phyloP scores from a whole-genome alignment of 169 alveolate species.

The Eimeria praecox region DNA sequence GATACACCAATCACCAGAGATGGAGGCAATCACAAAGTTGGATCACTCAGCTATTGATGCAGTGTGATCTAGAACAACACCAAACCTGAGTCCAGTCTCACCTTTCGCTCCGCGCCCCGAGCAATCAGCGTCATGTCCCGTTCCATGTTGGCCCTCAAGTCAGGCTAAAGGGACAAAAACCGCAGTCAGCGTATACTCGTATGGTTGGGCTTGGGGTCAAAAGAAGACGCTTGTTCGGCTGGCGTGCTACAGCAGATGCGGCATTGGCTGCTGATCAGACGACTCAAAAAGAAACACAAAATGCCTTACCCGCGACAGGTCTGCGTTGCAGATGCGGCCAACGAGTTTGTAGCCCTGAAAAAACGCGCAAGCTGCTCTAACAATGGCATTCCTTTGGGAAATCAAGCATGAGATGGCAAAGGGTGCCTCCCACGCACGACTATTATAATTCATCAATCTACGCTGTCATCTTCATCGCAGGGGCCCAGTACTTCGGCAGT shows the following conservation, averaged over 20 bases:
- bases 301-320: constrained; percentile 30
- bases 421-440: background rate
- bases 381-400: background rate
- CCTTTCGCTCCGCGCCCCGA: constrained; percentile 77
- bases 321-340: constrained; percentile 54
- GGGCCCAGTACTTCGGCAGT: background rate
- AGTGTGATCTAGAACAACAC: background rate
- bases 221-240: background rate
- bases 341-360: constrained; percentile 49
- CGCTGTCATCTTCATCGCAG: background rate
- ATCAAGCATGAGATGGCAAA: background rate
- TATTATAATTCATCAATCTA: background rate
- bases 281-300: background rate
- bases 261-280: background rate
- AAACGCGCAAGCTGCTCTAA: background rate
- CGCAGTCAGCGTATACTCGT: background rate
- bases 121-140: constrained; percentile 81
- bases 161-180: constrained; percentile 73
- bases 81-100: background rate
- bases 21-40: background rate
- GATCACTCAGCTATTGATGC: background rate
- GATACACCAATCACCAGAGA: background rate
- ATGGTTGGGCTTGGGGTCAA: background rate
- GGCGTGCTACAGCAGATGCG: background rate
- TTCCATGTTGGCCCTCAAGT: constrained; percentile 84